A percentile compares a stretch with the other conserved stretches of the same genome.
Evolutionary conservation across 1,284 basidiomycete genomes (phyloP).

Genomic region (Boletus holoroseus): DNA sequence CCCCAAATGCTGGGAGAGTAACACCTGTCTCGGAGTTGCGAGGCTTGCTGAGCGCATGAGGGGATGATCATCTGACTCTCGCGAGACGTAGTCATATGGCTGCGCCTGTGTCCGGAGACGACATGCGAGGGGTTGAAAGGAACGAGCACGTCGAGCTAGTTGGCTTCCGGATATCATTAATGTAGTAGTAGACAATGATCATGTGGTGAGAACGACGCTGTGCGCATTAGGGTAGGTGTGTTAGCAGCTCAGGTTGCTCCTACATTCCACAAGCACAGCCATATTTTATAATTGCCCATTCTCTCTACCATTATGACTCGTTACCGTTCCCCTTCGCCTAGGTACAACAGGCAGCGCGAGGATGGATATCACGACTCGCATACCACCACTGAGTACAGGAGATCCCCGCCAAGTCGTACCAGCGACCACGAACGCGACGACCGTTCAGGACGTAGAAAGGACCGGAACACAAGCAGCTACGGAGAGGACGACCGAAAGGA

Average conservation of each 20-base stretch:
- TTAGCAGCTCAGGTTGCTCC: not conserved
- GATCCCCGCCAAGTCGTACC: slow-evolving; percentile 40
- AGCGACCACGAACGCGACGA: slow-evolving; percentile 37
- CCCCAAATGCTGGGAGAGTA: not conserved
- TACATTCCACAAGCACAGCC: not conserved
- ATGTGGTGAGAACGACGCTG: slow-evolving; percentile 1
- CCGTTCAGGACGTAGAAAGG: slow-evolving; percentile 40
- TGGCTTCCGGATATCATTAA: slow-evolving; percentile 21
- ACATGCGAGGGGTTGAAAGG: slow-evolving; percentile 23
- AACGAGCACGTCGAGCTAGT: slow-evolving; percentile 19
- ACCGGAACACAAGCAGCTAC: slow-evolving; percentile 40
- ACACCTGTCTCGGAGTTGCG: slow-evolving; percentile 69
- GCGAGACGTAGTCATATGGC: slow-evolving; percentile 34
- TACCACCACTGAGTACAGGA: slow-evolving; percentile 31
- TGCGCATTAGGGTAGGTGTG: slow-evolving; percentile 5
- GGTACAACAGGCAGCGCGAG: slow-evolving; percentile 36
- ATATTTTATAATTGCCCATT: not conserved
- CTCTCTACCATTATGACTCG: slow-evolving; percentile 29
- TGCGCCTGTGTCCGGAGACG: slow-evolving; percentile 43
- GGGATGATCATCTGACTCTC: slow-evolving; percentile 28
- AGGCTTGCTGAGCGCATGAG: slow-evolving; percentile 39
- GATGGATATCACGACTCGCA: slow-evolving; percentile 28
- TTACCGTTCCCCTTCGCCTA: slow-evolving; percentile 43
- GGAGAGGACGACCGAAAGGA: slow-evolving; percentile 43
- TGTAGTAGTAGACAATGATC: not conserved